Percentiles rank a stretch among this genome's conserved stretches.
Conservation (phyloP, 768 basidiomycete genomes). For the Pilatotrama ljubarskyi region DNA sequence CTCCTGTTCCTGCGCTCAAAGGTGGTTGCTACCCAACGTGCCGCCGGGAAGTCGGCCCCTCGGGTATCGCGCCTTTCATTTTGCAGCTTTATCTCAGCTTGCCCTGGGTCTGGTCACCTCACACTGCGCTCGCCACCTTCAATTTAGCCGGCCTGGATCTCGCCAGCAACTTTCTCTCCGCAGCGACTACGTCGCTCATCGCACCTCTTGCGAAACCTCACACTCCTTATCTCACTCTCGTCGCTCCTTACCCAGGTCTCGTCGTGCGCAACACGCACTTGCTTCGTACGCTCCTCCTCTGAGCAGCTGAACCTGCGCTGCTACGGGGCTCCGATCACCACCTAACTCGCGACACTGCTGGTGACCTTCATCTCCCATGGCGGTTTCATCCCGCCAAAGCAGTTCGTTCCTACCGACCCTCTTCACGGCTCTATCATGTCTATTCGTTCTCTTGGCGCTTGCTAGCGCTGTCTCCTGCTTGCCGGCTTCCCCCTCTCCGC, state of each 20-base stretch:
- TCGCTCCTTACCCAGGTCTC: constrained; percentile 18
- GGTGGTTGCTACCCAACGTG: constrained; percentile 12
- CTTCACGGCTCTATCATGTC: constrained; percentile 15
- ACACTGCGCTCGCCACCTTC: not conserved
- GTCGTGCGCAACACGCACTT: not conserved
- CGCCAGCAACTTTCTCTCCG: constrained; percentile 4
- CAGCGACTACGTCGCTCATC: not conserved
- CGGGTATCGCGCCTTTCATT: constrained; percentile 15
- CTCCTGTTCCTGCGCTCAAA: constrained; percentile 4
- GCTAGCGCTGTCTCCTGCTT: constrained; percentile 6
- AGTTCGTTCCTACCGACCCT: not conserved
- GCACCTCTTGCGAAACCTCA: not conserved
- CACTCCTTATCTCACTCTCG: constrained; percentile 16
- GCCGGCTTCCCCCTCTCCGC: constrained; percentile 2
- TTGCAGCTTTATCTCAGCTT: constrained; percentile 8
- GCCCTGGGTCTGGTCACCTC: not conserved
- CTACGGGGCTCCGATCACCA: not conserved
- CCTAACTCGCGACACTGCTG: constrained; percentile 6
- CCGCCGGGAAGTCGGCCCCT: constrained; percentile 6
- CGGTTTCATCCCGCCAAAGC: constrained; percentile 18
- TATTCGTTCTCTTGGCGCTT: constrained; percentile 15
- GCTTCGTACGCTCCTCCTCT: not conserved
- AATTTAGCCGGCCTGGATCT: constrained; percentile 3
- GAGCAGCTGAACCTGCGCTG: not conserved
- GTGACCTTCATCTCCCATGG: constrained; percentile 16